phyloP scores from a whole-genome alignment of 1,139 yeast genomes.

The Ogataea hybrid region DNA sequence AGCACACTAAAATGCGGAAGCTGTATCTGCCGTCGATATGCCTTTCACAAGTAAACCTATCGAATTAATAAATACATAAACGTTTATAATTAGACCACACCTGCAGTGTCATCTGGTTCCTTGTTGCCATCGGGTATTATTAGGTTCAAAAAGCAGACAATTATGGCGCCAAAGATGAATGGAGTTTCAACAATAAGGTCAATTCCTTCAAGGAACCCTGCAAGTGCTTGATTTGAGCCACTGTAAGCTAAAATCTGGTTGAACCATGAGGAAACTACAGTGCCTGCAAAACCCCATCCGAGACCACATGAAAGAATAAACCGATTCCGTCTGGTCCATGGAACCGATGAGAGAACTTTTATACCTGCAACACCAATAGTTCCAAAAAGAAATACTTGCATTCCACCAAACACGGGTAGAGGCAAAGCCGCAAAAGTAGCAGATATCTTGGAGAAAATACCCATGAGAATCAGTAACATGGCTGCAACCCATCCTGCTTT shows the following conservation, averaged over 20 bases:
- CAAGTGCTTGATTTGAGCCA: conserved; percentile 15
- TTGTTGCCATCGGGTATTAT: not conserved
- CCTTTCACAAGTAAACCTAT: no score
- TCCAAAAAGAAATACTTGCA: conserved; percentile 21
- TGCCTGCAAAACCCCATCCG: conserved; percentile 21
- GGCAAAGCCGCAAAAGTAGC: conserved; percentile 22
- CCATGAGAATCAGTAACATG: conserved; percentile 15
- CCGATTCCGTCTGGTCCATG: conserved; percentile 23
- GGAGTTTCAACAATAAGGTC: conserved; percentile 20
- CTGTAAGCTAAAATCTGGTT: conserved; percentile 12
- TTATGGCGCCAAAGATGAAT: conserved; percentile 22
- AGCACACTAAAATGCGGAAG: no score
- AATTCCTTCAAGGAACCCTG: conserved; percentile 20
- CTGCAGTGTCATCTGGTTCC: not conserved
- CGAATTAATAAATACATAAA: no score
- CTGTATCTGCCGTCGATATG: no score
- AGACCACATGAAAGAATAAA: conserved; percentile 18
- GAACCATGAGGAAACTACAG: conserved; percentile 20
- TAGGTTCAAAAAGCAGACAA: conserved; percentile 8
- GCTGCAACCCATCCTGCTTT: conserved; percentile 19
- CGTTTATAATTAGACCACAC: no score
- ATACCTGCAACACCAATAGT: conserved; percentile 22
- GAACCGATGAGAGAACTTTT: conserved; percentile 16
- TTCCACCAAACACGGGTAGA: conserved; percentile 21
- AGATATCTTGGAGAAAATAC: conserved; percentile 20